These are phyloP conservation scores for Fistulina hepatica DNA, from an alignment of 1,284 basidiomycete genomes.

Conservation along the genomic window DNA sequence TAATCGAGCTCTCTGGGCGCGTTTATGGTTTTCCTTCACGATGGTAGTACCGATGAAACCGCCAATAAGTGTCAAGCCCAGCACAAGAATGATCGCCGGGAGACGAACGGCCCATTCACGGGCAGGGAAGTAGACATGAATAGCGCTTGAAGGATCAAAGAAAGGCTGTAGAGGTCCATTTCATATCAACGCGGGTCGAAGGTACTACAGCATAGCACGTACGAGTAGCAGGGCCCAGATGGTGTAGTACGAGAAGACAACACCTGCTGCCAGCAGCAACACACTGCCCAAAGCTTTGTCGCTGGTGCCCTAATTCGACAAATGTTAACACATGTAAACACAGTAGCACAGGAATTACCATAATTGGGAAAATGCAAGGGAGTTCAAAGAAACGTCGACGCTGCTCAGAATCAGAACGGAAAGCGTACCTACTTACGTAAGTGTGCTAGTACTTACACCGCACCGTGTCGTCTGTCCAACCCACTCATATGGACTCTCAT, in stretches of 20 bases:
- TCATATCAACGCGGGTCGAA: neutral
- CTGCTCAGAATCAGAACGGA: too few relatives aligned
- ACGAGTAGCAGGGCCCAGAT: conserved; percentile 84
- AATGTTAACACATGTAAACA: too few relatives aligned
- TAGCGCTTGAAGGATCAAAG: conserved; percentile 58
- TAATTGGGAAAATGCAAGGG: too few relatives aligned
- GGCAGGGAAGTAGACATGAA: conserved; percentile 74
- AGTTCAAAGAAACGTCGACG: too few relatives aligned
- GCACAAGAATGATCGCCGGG: conserved; percentile 72
- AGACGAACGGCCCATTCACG: conserved; percentile 87
- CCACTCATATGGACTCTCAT: conserved; percentile 47
- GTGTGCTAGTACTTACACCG: too few relatives aligned
- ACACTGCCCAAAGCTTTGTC: conserved; percentile 73
- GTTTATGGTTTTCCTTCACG: conserved; percentile 62
- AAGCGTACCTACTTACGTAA: too few relatives aligned
- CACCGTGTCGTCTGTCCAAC: too few relatives aligned
- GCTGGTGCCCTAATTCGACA: conserved; percentile 73
- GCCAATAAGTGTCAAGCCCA: conserved; percentile 70
- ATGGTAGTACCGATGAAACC: conserved; percentile 71
- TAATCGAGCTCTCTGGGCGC: conserved; percentile 43
- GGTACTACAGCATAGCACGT: conserved; percentile 20
- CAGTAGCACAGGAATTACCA: too few relatives aligned
- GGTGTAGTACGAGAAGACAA: conserved; percentile 85
- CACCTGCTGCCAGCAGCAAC: conserved; percentile 69
- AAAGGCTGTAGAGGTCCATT: conserved; percentile 54